Percentiles rank a stretch among this genome's conserved stretches.
Evolutionary conservation across 441 rosid species (phyloP).

Genomic region (California macrophylla): DNA sequence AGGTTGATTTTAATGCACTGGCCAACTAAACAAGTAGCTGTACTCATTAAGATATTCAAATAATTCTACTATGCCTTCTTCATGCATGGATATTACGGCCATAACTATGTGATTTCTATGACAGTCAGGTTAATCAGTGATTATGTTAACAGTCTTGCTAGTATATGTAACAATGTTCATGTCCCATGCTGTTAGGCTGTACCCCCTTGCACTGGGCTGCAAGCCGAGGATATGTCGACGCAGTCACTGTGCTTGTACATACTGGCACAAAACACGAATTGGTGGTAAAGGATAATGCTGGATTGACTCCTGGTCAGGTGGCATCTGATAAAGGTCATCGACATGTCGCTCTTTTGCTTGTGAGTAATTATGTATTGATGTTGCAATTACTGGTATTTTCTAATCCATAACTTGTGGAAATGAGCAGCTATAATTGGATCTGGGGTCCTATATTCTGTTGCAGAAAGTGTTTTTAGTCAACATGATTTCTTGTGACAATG

Average conservation of each 20-base stretch:
- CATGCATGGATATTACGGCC: not conserved
- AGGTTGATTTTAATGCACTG: too few species aligned
- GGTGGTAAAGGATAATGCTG: conserved; percentile 58
- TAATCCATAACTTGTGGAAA: conserved; percentile 7
- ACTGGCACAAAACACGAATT: conserved; percentile 77
- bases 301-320: conserved; percentile 70
- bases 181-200: conserved; percentile 47
- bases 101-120: not conserved
- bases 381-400: conserved; percentile 15
- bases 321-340: conserved; percentile 94
- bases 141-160: not conserved
- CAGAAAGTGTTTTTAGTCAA: not conserved
- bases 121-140: not conserved
- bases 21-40: too few species aligned
- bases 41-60: not conserved
- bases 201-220: conserved; percentile 98
- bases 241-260: conserved; percentile 69
- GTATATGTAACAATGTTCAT: conserved; percentile 13
- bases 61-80: too few species aligned
- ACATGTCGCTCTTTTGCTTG: conserved; percentile 73
- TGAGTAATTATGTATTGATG: conserved; percentile 43
- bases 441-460: not conserved
- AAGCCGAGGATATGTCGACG: conserved; percentile 64
- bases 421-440: not conserved
- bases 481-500: not conserved